Base-by-base conservation (phyloP, 768 basidiomycete genomes). In the Cystofilobasidium bisporidii region DNA sequence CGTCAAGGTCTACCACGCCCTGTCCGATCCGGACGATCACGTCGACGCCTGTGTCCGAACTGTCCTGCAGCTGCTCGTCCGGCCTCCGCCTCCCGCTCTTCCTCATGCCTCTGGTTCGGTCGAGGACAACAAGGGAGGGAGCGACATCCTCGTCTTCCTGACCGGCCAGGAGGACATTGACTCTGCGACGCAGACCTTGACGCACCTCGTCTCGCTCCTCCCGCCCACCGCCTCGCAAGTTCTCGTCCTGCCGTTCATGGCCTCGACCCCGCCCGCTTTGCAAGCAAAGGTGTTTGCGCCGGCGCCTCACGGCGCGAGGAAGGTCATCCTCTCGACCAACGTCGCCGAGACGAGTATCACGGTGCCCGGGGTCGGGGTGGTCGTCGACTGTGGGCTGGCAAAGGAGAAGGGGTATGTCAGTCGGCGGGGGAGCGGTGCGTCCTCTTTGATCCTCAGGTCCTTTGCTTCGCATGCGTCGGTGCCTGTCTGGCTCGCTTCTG, bases 271-370 rank as follows among this genome's bases (percentile, higher is more conserved):
- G 11, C 83, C 86, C 30, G 79, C 81, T 15, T 84, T 87, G 70
- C 92, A 96, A 77, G 78, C 84, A 53, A 85, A 84, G 74, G 89
- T 89, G 57, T 98, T 98, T 77, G 74, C 77, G 0, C 78, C 84
- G 0, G 78, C 88, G 0, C 84, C 87, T 18, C 74, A 83, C 1
- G 82, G 84, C 62, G 84, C 83, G 1, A 84, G 96, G 65, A 93
- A 97, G 77, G 88, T 92, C 77, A 91, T 99, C 70, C 81, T 99
- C 45, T 87, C 96, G 1, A 99, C 96, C 22, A 99, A 98, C 77
- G 93, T 99, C 67, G 96, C 96, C 15, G 96, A 99, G 77, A 98
- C 96, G 0, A 90, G 88, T 17, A 91, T 99, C 75, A 98, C 96
- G 18, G 96, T 99, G 74, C 91, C 93, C 3, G 92, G 92, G 0